Base-by-base conservation (phyloP, 352 stramenopile genomes). In the Pilasporangium apinafurcum region DNA sequence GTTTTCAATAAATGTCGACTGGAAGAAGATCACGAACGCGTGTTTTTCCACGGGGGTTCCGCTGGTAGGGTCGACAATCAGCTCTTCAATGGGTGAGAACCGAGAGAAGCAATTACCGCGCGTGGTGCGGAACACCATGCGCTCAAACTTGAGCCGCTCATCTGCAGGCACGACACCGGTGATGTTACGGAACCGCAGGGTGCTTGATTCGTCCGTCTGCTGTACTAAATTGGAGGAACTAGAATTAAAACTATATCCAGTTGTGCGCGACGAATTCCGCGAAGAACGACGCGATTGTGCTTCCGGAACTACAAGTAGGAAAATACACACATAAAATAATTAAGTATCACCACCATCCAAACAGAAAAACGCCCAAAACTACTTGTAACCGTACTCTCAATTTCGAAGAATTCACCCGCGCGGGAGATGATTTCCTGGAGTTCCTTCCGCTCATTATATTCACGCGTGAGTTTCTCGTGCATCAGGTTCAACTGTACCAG, bases 101-200 rank as follows among this genome's bases (percentile, higher is more conserved):
- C 95, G 86, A 27, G 97, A 86, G 51, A 98, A 97, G 71, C 95
- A 99, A 72, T 99, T 99, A 47, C 96, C 96, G n/a, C 96, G 83
- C 16, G 96, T 99, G 22, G 91, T 95, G 29, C 96, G 94, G 73
- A 99, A 99, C 44, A 99, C 84, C 96, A 99, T 98, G 30, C 96
- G 71, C 62, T 99, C 95, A 59, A 99, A 99, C 51, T 97, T 95
- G 37, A 89, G 59, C 17, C 90, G 83, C 54, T 98, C 93, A 53
- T 98, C 91, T 4, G 84, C 88, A 0, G 85, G 76, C 14, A 98
- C 83, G 1, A 98, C 92, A 8, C 95, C 96, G 37, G 90, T 98
- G 39, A 98, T 91, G 59, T 88, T 95, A 14, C 83, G 89, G 66
- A 98, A 98, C 8, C 90, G 73, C 67, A 98, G 84, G 29, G 56